Evolutionary conservation across 106 monocot genomes (phyloP), one percentile per base, ranked within the genome.

Genomic region (Hemerocallis citrina): DNA sequence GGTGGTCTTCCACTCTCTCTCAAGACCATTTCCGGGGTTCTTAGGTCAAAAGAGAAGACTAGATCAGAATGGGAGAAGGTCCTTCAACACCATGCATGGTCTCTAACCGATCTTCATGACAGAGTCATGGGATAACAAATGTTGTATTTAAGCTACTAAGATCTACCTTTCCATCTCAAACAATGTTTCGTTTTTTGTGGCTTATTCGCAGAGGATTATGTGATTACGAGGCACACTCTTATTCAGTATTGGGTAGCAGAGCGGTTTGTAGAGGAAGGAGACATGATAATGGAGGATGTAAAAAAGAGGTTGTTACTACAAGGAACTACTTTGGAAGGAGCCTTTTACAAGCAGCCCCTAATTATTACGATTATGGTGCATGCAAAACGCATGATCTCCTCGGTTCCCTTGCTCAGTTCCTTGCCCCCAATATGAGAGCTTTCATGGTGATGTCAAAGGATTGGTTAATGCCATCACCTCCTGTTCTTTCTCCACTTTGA

Each of bases 321-420:
- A 42, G 28, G 73, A 79, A 16, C 43, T 79, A 28, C 21, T 74
- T n/a, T 4, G 4, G 25, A 5, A 68, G 74, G 54, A 74, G 51
- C 43, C 61, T 79, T 32, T 25, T 79, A 3, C 50, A 64, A 19
- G 52, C 60, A 3, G 47, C 59, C 30, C 43, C 34, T 31, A 3
- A 6, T 0, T 0, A 9, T 14, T 12, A 41, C 28, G 58, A 70
- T 29, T 21, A 15, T 24, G 4, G 5, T 1, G 16, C 6, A 5
- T 79, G 79, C 52, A 65, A 4, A 43, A 74, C 74, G 64, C 79
- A 74, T 45, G 73, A 73, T 52, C 57, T 74, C 7, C 20, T 79
- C 0, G 30, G 59, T 4, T 60, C 57, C 54, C 74, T 79, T 23
- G 74, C 69, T 48, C 31, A 33, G n/a, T 45, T 52, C 45, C 12